Evolutionary conservation across 164 flowering plant genomes (phyloP).

Genomic region (Paratinospora sagittata): DNA sequence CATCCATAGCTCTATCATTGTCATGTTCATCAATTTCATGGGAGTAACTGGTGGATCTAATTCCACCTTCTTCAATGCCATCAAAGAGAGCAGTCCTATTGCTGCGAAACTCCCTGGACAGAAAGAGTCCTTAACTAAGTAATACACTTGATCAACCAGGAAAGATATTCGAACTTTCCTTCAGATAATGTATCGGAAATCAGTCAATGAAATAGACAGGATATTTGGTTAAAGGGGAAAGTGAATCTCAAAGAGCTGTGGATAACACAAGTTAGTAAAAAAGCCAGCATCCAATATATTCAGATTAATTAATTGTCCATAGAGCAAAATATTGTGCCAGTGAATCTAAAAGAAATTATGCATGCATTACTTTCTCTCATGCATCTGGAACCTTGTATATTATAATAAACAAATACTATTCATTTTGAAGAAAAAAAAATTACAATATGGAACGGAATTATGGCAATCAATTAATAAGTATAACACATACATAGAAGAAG

Average conservation of each 20-base stretch:
- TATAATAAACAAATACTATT: neutral
- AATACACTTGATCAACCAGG: neutral
- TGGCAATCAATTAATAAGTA: no score
- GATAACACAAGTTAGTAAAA: no score
- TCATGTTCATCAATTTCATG: slow-evolving; percentile 63
- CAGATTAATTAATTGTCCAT: no score
- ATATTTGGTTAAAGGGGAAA: no score
- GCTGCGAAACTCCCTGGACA: slow-evolving; percentile 55
- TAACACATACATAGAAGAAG: no score
- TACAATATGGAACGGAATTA: no score
- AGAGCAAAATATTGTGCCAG: no score
- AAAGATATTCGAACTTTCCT: neutral
- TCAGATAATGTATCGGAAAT: neutral
- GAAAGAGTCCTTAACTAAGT: neutral
- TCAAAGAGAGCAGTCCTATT: slow-evolving; percentile 68
- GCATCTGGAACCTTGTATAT: neutral
- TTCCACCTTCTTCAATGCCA: slow-evolving; percentile 96
- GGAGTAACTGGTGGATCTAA: slow-evolving; percentile 67
- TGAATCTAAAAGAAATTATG: no score
- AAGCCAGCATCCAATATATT: no score
- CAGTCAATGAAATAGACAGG: no score
- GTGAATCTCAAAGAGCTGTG: no score
- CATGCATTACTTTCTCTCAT: neutral
- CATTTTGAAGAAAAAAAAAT: neutral
- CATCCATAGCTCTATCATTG: slow-evolving; percentile 63